Base-by-base conservation (phyloP, 2,329 filamentous ascomycete species). In the Passalora sequoiae region DNA sequence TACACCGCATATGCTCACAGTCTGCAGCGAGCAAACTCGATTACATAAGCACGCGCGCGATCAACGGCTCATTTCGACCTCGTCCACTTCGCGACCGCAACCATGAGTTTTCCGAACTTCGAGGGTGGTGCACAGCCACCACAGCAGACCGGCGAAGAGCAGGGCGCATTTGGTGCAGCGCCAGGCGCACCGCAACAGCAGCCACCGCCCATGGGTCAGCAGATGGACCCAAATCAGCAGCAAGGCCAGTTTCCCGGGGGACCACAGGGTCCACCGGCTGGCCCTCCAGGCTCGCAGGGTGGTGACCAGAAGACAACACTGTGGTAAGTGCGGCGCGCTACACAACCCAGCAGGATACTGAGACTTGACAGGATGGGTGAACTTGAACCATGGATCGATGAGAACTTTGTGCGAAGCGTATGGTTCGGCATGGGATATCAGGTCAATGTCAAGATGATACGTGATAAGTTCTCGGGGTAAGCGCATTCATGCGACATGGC, bases 391-490 rank as follows among this genome's bases (percentile, higher is more conserved):
- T 98, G 92, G 92, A 97, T 98, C 72, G 92, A 98, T 60, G 92
- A 98, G 74, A 94, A 91, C 70, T 98, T 97, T 68, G 86, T 98
- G 63, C 89, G 94, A 70, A 92, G 86, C 58, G 81, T 97, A 33
- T 97, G 88, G 78, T 94, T 88, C 62, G 82, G 89, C 60, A 86
- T 95, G 72, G 89, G 86, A 57, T 92, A 97, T 70, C 82, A 82
- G 53, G 92, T 98, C 60, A 96, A 96, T 60, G 92, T 98, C 59
- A 98, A 98, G 80, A 95, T 98, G 78, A 98, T 98, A 61, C 87
- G 92, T 55, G 92, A 98, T 74, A 96, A 96, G 71, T 95, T 95
- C 69, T 96, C 91, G 64, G 92, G 91, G 89, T 95, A 77, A 70
- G 77, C 35, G 40, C 63, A 37, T n/a, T n/a, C n/a, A n/a, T n/a